A percentile compares a stretch with the other conserved stretches of the same genome.
These are phyloP conservation scores for Xerocomus amazonicus DNA, from an alignment of 1,284 basidiomycete species.

Conservation along the genomic window DNA sequence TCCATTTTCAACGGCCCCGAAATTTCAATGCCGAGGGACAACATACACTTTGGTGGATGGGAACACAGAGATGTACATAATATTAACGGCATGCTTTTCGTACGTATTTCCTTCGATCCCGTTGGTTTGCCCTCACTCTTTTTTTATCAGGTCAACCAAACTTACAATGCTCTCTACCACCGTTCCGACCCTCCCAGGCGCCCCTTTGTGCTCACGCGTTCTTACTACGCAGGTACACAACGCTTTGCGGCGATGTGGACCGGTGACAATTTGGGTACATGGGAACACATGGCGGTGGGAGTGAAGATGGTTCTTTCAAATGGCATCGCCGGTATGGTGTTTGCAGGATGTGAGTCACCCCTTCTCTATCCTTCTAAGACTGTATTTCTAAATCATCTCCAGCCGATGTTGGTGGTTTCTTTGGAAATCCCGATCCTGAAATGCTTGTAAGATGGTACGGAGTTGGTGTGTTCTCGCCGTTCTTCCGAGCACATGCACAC, in stretches of 20 bases:
- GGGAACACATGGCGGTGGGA: conserved; percentile 95
- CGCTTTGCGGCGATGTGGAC: conserved; percentile 98
- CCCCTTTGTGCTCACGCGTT: conserved; percentile 93
- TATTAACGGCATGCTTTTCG: conserved; percentile 86
- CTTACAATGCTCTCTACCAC: conserved; percentile 75
- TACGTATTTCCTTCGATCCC: conserved; percentile 36
- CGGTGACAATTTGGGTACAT: conserved; percentile 95
- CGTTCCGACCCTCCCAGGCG: conserved; percentile 75
- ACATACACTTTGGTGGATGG: conserved; percentile 90
- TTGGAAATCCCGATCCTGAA: conserved; percentile 92
- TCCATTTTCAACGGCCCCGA: conserved; percentile 98
- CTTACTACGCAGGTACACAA: conserved; percentile 95
- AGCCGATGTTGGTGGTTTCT: conserved; percentile 99
- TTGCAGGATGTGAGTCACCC: conserved; percentile 73
- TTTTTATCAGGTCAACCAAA: conserved; percentile 60
- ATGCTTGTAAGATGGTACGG: conserved; percentile 98
- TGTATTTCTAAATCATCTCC: conserved; percentile 9
- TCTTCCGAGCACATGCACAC: conserved; percentile 98
- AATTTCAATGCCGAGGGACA: conserved; percentile 95
- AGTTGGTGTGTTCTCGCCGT: conserved; percentile 92
- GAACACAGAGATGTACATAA: conserved; percentile 97
- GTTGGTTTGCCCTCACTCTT: neutral
- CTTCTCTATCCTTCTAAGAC: neutral
- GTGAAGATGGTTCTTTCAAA: conserved; percentile 93
- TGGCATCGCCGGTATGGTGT: conserved; percentile 91